Conservation (phyloP, 169 alveolate species). For the Plasmodium blacklocki region DNA sequence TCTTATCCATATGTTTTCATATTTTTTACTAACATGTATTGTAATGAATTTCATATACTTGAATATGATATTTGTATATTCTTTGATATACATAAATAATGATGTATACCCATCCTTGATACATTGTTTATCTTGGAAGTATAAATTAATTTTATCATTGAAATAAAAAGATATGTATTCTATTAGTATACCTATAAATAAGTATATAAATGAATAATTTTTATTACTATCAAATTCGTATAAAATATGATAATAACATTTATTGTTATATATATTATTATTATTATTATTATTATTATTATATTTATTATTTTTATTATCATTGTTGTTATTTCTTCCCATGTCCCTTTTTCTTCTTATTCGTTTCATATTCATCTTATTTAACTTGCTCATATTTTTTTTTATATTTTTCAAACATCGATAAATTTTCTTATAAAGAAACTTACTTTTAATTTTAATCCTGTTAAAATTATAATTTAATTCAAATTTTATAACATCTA, state of each 20-base stretch:
- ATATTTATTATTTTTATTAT: background rate
- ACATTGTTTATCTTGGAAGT: constrained; percentile 12
- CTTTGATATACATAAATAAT: constrained; percentile 15
- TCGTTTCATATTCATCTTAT: background rate
- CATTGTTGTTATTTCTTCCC: background rate
- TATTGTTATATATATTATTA: background rate
- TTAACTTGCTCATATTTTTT: constrained; percentile 7
- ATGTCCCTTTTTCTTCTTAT: background rate
- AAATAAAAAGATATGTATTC: constrained; percentile 38
- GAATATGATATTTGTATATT: constrained; percentile 33
- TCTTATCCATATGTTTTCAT: constrained; percentile 50
- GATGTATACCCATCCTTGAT: background rate
- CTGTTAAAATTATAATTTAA: constrained; percentile 33
- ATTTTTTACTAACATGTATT: background rate
- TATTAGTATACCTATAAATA: constrained; percentile 38
- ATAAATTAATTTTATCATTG: constrained; percentile 2
- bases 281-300: background rate
- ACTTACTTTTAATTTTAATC: constrained; percentile 30
- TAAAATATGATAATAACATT: background rate
- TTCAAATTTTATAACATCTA: constrained; percentile 23
- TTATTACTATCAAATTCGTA: constrained; percentile 19
- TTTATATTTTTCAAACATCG: constrained; percentile 29
- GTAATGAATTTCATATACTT: constrained; percentile 42
- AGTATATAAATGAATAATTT: constrained; percentile 53
- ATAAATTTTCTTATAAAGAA: constrained; percentile 25